Conservation (phyloP, 1,284 basidiomycete genomes). For the Tylopilus sp. region DNA sequence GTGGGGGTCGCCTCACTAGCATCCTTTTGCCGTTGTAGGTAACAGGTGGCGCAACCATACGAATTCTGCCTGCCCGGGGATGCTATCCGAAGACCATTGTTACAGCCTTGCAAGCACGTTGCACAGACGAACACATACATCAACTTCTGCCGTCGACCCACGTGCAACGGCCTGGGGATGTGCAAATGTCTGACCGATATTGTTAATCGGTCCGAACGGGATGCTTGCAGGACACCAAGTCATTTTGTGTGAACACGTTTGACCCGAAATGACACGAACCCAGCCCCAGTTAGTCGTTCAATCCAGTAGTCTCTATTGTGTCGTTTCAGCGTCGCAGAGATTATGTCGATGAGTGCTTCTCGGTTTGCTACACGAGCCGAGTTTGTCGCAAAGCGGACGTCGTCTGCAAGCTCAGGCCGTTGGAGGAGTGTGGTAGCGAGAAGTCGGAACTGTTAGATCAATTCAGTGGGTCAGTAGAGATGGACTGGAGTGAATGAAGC, state of each 20-base stretch:
- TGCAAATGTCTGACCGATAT: slow-evolving; percentile 85
- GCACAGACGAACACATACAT: slow-evolving; percentile 42
- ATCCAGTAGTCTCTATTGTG: slow-evolving; percentile 73
- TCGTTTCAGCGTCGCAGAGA: slow-evolving; percentile 61
- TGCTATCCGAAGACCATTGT: slow-evolving; percentile 45
- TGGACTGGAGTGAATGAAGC: slow-evolving; percentile 5
- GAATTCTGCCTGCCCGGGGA: slow-evolving; percentile 78
- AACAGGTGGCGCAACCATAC: slow-evolving; percentile 85
- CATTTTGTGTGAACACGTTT: slow-evolving; percentile 6
- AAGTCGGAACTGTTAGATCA: slow-evolving; percentile 58
- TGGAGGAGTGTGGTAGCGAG: slow-evolving; percentile 62
- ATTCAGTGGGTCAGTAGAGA: slow-evolving; percentile 10
- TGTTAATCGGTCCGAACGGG: slow-evolving; percentile 92
- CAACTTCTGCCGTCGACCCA: slow-evolving; percentile 58
- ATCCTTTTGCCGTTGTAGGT: slow-evolving; percentile 84
- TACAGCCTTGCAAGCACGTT: slow-evolving; percentile 15
- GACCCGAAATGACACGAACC: slow-evolving; percentile 46
- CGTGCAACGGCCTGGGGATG: slow-evolving; percentile 85
- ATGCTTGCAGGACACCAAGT: slow-evolving; percentile 48
- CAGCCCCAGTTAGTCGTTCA: slow-evolving; percentile 67
- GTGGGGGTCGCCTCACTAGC: slow-evolving; percentile 73
- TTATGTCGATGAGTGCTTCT: slow-evolving; percentile 66
- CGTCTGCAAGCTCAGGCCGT: slow-evolving; percentile 53
- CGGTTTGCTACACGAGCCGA: slow-evolving; percentile 76
- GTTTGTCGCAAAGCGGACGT: slow-evolving; percentile 74